phyloP scores from a whole-genome alignment of 148 eudicot genomes.

The Diospyros lotus region DNA sequence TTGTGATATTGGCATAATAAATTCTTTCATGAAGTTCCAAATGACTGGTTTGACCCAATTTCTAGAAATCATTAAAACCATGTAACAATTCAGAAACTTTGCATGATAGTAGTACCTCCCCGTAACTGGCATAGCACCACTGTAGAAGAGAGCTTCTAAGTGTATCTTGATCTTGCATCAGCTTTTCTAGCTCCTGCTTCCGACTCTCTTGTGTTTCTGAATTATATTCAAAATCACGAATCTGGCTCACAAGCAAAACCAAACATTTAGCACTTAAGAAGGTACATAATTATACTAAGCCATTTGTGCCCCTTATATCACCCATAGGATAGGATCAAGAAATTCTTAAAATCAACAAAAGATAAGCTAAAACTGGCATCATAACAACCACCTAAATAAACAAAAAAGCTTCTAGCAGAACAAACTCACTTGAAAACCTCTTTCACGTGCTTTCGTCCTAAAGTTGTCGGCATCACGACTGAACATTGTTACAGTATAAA shows the following conservation, averaged over 20 bases:
- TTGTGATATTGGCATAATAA: no score
- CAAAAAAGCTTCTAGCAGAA: background rate
- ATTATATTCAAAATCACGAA: conserved; percentile 85
- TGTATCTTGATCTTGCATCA: conserved; percentile 78
- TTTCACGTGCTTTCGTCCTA: conserved; percentile 83
- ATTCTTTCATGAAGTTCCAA: no score
- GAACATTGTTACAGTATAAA: conserved; percentile 79
- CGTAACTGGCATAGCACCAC: conserved; percentile 98
- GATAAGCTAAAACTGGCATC: background rate
- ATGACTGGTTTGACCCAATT: no score
- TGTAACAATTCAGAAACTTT: no score
- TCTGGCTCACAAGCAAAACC: conserved; percentile 35
- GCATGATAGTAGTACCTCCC: conserved; percentile 56
- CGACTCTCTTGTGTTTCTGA: conserved; percentile 76
- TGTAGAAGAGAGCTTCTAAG: conserved; percentile 80
- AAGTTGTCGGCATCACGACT: conserved; percentile 87
- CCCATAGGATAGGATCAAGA: background rate
- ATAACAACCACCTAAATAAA: background rate
- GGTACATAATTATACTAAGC: background rate
- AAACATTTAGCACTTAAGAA: conserved; percentile 1
- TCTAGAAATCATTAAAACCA: no score
- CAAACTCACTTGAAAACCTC: conserved; percentile 75
- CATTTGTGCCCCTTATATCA: conserved; percentile 5
- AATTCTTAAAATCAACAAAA: conserved; percentile 7
- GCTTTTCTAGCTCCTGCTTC: conserved; percentile 82